Conservation (phyloP, 176 grass and related monocot genomes). For the Oryza australiensis region DNA sequence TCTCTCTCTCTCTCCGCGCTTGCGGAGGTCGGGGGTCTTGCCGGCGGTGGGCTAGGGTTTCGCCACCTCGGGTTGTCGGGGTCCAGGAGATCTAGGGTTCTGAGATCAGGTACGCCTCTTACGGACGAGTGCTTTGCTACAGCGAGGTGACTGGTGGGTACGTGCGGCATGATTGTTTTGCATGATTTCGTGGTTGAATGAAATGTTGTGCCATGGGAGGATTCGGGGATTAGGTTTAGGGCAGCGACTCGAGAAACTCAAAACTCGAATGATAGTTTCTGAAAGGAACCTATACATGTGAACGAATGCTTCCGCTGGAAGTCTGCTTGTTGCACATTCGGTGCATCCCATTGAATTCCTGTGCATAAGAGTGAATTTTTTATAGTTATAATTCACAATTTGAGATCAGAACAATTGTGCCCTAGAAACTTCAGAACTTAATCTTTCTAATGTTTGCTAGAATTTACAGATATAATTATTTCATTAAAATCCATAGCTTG, state of each 20-base stretch:
- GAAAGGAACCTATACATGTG: neutral
- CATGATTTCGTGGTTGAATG: neutral
- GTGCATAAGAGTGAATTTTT: neutral
- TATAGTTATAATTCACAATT: neutral
- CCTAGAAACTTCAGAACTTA: neutral
- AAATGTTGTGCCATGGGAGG: neutral
- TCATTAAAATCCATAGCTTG: neutral
- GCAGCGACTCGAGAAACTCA: neutral
- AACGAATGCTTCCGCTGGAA: neutral
- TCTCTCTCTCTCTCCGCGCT: neutral
- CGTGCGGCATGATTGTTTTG: neutral
- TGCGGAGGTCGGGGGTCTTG: neutral
- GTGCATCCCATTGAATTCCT: neutral
- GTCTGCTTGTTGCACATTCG: neutral
- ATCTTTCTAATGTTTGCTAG: neutral
- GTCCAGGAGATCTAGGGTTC: slow-evolving; percentile 37
- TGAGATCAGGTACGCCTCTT: slow-evolving; percentile 24
- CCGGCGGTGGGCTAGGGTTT: slow-evolving; percentile 41
- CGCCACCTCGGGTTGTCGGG: neutral
- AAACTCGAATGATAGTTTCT: neutral
- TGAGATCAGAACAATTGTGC: neutral
- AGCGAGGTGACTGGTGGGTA: neutral
- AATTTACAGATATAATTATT: neutral
- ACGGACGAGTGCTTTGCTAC: neutral
- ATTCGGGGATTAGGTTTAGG: slow-evolving; percentile 23